Percentiles rank a stretch among this genome's conserved stretches.
Evolutionary conservation across 2,329 filamentous ascomycete genomes (phyloP).

Genomic region (Botrytis pseudocinerea): DNA sequence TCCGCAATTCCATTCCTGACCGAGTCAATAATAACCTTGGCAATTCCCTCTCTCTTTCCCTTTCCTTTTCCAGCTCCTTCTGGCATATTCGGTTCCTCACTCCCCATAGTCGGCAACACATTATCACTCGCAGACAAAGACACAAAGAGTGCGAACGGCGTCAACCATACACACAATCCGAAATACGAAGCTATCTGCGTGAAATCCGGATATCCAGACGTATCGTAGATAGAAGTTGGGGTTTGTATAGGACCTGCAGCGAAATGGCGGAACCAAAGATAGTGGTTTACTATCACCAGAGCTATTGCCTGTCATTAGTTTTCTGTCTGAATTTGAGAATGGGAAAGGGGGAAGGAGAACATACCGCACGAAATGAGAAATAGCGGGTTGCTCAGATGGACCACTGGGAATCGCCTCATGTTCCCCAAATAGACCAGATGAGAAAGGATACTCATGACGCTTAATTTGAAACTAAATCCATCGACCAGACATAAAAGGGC

Average conservation of each 20-base stretch:
- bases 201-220: slow-evolving; percentile 71
- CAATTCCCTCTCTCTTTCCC: slow-evolving; percentile 62
- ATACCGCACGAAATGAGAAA: slow-evolving; percentile 81
- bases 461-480: slow-evolving; percentile 77
- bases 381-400: slow-evolving; percentile 82
- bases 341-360: slow-evolving; percentile 34
- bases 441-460: slow-evolving; percentile 72
- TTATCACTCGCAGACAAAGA: slow-evolving; percentile 93
- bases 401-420: slow-evolving; percentile 70
- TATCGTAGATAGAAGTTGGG: slow-evolving; percentile 65
- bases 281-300: slow-evolving; percentile 87
- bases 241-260: slow-evolving; percentile 61
- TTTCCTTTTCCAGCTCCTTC: slow-evolving; percentile 46
- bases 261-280: slow-evolving; percentile 94
- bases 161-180: slow-evolving; percentile 92
- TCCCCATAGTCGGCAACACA: slow-evolving; percentile 88
- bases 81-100: slow-evolving; percentile 54
- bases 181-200: slow-evolving; percentile 96
- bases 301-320: slow-evolving; percentile 48
- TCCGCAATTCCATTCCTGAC: slow-evolving; percentile 53
- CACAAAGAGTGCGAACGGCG: slow-evolving; percentile 93
- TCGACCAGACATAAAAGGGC: slow-evolving; percentile 76
- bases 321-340: background rate
- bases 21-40: slow-evolving; percentile 64
- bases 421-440: slow-evolving; percentile 90